Evolutionary conservation across 306 rosid species (phyloP), one percentile per base, ranked within the genome.

Genomic region (Prinsepia uniflora): DNA sequence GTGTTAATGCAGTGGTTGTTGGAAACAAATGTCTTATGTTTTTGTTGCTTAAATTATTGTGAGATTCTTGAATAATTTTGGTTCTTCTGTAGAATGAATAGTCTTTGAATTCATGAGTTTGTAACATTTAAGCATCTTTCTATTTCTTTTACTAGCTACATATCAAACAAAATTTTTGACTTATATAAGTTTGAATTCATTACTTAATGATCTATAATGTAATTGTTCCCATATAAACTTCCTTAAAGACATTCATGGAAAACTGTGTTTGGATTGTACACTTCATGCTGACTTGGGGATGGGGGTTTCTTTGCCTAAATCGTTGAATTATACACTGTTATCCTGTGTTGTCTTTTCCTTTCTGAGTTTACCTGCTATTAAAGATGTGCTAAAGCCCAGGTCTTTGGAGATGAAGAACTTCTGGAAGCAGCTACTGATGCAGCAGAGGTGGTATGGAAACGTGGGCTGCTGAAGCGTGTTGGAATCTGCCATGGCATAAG

Each of bases 401-500:
- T 89, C 76, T 86, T 82, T 76, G 80, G 88, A 49, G 89, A 81
- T 45, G 75, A 79, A 48, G 86, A 85, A 57, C 81, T 86, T 78
- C 64, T 83, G 79, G 81, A 83, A 82, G 92, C 92, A 41, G 90
- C 96, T 67, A 45, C 34, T 44, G 85, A 89, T 61, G 89, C 96
- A n/a, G 86, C 85, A 18, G 90, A 80, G 82, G 79, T 81, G 20
- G 91, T 86, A 15, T 84, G 92, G 89, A 75, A 78, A 22, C 81
- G 88, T 3, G 88, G 96, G 40, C 57, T 89, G 65, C 90, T 89
- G 14, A 89, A 74, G 78, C 79, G 85, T 71, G 85, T 86, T 34
- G 90, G 92, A 44, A 80, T 86, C 48, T 86, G 92, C 77, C 92
- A 86, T 52, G 88, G 96, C n/a, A 84, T 89, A 7, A 89, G 92